phyloP scores from a whole-genome alignment of 1,284 basidiomycete species.

The Boletus smithii region DNA sequence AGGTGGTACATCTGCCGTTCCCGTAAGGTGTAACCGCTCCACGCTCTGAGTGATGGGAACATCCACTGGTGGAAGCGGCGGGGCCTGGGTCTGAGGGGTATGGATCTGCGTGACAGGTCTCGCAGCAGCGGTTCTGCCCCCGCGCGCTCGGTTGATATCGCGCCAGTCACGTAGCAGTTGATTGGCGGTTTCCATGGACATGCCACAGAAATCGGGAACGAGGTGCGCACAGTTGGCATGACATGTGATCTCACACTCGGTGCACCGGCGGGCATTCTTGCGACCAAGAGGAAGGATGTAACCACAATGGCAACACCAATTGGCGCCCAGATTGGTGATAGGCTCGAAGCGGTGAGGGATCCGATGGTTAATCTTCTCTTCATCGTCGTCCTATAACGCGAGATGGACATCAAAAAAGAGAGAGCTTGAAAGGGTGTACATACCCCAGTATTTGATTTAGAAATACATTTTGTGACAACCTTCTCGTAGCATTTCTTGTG shows the following conservation, averaged over 20 bases:
- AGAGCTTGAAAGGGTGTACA: conserved; percentile 34
- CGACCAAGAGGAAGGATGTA: conserved; percentile 96
- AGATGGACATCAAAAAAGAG: conserved; percentile 3
- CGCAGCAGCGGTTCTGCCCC: conserved; percentile 39
- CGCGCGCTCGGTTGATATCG: conserved; percentile 66
- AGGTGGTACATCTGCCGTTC: conserved; percentile 34
- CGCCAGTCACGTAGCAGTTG: conserved; percentile 89
- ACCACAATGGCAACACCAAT: conserved; percentile 99
- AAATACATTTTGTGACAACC: conserved; percentile 99
- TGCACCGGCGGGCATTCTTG: conserved; percentile 94
- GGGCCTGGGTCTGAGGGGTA: conserved; percentile 31
- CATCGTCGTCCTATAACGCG: conserved; percentile 83
- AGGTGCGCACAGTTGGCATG: conserved; percentile 98
- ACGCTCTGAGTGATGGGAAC: conserved; percentile 40
- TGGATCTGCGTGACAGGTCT: conserved; percentile 39
- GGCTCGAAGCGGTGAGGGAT: conserved; percentile 99
- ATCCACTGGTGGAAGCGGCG: conserved; percentile 29
- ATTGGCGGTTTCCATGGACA: conserved; percentile 99
- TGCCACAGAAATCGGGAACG: conserved; percentile 98
- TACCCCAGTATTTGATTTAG: conserved; percentile 92
- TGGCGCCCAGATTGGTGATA: conserved; percentile 95
- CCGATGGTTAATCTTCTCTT: conserved; percentile 98
- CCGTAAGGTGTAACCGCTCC: conserved; percentile 51
- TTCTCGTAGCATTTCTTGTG: conserved; percentile 99
- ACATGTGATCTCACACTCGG: conserved; percentile 94